Conservation (phyloP, 345 rosid species). For the Stellera chamaejasme region DNA sequence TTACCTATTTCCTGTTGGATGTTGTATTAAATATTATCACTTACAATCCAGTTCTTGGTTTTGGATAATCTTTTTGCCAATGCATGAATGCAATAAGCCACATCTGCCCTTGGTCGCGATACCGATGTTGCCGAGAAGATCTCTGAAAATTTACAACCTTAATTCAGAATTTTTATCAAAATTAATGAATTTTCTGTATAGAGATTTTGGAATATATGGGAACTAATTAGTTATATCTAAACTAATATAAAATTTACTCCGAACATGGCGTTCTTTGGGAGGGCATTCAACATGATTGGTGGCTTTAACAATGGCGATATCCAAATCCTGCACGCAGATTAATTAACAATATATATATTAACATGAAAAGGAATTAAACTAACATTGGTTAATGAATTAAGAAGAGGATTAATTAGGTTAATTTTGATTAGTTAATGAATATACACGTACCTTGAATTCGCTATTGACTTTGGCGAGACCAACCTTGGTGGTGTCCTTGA, state of each 20-base stretch:
- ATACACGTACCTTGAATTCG: conserved; percentile 66
- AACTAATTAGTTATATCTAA: background rate
- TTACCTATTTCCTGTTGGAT: background rate
- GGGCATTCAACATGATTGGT: conserved; percentile 94
- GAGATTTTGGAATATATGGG: background rate
- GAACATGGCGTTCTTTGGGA: conserved; percentile 94
- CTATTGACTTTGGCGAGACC: conserved; percentile 99
- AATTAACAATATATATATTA: background rate
- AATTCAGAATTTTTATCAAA: background rate
- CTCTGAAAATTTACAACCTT: conserved; percentile 22
- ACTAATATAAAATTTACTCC: conserved; percentile 49
- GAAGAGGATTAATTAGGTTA: background rate
- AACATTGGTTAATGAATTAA: background rate
- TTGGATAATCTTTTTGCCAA: conserved; percentile 79
- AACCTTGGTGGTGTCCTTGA: conserved; percentile 91
- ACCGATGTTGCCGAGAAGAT: conserved; percentile 86
- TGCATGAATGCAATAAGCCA: conserved; percentile 88
- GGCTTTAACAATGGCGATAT: conserved; percentile 93
- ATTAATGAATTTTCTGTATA: background rate
- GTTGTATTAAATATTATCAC: background rate
- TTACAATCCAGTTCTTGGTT: conserved; percentile 86
- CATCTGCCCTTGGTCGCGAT: conserved; percentile 85
- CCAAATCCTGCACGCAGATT: conserved; percentile 48
- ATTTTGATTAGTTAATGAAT: background rate
- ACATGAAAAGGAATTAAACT: background rate